Evolutionary conservation across 2,329 filamentous ascomycete species (phyloP).

Genomic region (Fusarium miscanthi): DNA sequence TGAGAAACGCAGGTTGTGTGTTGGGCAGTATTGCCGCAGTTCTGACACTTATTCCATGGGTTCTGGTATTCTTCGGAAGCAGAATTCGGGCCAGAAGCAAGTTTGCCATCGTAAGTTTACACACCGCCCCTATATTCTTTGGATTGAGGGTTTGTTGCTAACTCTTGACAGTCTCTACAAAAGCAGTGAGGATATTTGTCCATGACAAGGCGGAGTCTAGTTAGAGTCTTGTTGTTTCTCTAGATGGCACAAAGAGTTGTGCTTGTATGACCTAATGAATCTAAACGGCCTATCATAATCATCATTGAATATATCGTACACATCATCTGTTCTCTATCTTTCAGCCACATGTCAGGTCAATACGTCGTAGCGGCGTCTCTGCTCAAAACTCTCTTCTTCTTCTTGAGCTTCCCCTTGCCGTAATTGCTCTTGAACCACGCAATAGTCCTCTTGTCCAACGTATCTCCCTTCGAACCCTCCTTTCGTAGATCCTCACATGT

Average conservation of each 20-base stretch:
- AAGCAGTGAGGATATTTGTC: slow-evolving; percentile 2
- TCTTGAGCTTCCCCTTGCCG: slow-evolving; percentile 21
- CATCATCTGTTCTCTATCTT: neutral
- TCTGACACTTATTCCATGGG: slow-evolving; percentile 87
- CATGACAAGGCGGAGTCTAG: neutral
- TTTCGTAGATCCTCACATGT: slow-evolving; percentile 13
- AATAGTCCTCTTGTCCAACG: slow-evolving; percentile 19
- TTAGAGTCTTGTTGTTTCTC: neutral
- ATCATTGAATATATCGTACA: neutral
- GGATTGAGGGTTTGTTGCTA: neutral
- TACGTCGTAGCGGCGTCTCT: slow-evolving; percentile 24
- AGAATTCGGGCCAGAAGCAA: slow-evolving; percentile 79
- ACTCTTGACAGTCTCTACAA: slow-evolving; percentile 35
- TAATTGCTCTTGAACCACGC: slow-evolving; percentile 26
- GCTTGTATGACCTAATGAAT: neutral
- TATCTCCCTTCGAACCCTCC: neutral
- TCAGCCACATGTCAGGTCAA: neutral
- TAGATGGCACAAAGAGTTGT: neutral
- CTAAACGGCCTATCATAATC: neutral
- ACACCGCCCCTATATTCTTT: accelerated
- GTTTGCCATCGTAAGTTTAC: slow-evolving; percentile 72
- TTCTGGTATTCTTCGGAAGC: slow-evolving; percentile 81
- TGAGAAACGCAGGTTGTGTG: slow-evolving; percentile 76
- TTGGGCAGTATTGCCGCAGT: slow-evolving; percentile 77
- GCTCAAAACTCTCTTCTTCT: slow-evolving; percentile 22